These are phyloP conservation scores for Kodamaea suecica DNA, from an alignment of 1,139 yeast species.

Conservation along the genomic window DNA sequence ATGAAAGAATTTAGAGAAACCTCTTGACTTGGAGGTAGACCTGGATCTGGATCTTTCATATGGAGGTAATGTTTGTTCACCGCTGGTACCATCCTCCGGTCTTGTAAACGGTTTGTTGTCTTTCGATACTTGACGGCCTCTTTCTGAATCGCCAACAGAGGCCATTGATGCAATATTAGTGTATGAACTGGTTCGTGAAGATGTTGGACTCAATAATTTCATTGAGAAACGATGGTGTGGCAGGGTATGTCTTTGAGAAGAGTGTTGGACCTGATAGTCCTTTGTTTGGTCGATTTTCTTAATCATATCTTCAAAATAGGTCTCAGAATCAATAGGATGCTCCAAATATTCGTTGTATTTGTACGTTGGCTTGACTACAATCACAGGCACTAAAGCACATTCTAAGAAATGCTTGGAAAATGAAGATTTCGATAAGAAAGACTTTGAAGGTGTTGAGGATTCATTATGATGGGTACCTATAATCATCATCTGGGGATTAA, in stretches of 20 bases:
- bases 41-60: conserved; percentile 17
- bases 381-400: conserved; percentile 66
- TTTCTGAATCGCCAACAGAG: conserved; percentile 5
- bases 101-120: conserved; percentile 7
- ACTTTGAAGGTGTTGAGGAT: conserved; percentile 31
- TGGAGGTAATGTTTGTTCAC: too few species aligned
- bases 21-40: conserved; percentile 20
- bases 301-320: conserved; percentile 34
- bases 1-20: conserved; percentile 22
- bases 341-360: conserved; percentile 29
- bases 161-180: conserved; percentile 16
- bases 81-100: too few species aligned
- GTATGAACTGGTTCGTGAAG: conserved; percentile 19
- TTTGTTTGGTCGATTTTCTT: conserved; percentile 18
- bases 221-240: conserved; percentile 10
- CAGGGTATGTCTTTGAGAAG: conserved; percentile 2
- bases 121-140: conserved; percentile 3
- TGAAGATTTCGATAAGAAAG: conserved; percentile 45
- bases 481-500: conserved; percentile 61
- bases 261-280: background rate
- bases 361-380: conserved; percentile 60
- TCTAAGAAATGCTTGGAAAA: conserved; percentile 63
- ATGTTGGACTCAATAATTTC: conserved; percentile 18
- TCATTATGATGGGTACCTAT: conserved; percentile 56
- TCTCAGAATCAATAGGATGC: conserved; percentile 26